Evolutionary conservation across 441 rosid species (phyloP), one percentile per base, ranked within the genome.

Genomic region (Corymbia calophylla): DNA sequence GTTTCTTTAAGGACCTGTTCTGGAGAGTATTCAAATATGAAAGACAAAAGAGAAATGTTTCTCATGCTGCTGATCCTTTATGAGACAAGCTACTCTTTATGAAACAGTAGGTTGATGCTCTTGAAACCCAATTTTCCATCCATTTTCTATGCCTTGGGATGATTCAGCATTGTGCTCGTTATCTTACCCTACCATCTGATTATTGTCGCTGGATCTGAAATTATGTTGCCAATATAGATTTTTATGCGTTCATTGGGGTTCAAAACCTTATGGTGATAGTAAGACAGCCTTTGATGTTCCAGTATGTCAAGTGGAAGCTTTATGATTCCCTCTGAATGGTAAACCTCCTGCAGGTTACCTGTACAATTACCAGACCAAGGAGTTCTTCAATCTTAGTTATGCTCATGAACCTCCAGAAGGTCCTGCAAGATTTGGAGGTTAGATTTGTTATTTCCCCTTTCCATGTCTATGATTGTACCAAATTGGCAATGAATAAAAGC

Each of bases 341-440:
- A 51, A 44, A 32, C 53, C 48, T 49, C 23, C 82, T 90, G 93
- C 95, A 97, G 99, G 99, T 56, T 96, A 98, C 93, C 94, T 98
- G 53, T 97, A 93, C 91, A 98, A 96, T 88, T 94, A 92, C 93
- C 99, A 97, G 92, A 95, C 99, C 55, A 95, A 94, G 93, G 99
- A 98, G 91, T 94, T 95, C 91, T 98, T 96, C 89, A 96, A 98
- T 94, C 98, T 98, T 91, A 97, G 99, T 92, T 95, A 95, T 94
- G 96, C 96, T 23, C 99, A 95, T 39, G 97, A 96, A 92, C 94
- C 93, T 89, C 94, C 96, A 8, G 96, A 94, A 92, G 98, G 98
- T 91, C 96, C 98, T 73, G 97, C 98, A 84, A 97, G 92, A 88
- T 95, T 97, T 89, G 99, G 97, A 95, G 99, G 99, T 98, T 89